A percentile compares a stretch with the other conserved stretches of the same genome.
Evolutionary conservation across 495 filamentous ascomycete species (phyloP).

Genomic region (Neurospora tetraspora): DNA sequence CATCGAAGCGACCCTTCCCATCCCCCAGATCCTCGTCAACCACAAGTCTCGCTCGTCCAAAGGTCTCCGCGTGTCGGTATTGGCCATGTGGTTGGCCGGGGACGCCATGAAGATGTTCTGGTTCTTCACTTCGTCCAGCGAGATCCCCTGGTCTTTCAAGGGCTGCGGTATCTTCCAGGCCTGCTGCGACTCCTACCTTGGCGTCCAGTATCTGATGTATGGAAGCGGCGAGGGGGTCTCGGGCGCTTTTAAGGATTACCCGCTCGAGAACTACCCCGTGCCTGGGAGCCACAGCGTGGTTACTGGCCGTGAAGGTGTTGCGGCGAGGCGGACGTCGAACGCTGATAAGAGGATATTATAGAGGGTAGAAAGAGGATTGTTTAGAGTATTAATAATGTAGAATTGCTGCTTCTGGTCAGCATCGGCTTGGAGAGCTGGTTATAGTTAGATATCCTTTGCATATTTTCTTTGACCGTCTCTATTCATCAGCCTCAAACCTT

Average conservation of each 20-base stretch:
- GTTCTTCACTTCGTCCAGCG: conserved; percentile 64
- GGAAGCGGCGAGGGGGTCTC: conserved; percentile 39
- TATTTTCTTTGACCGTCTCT: background rate
- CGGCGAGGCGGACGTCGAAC: conserved; percentile 28
- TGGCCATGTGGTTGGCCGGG: conserved; percentile 80
- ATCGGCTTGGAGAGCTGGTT: background rate
- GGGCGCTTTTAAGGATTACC: conserved; percentile 13
- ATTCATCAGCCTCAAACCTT: background rate
- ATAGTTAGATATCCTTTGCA: background rate
- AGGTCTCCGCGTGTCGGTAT: conserved; percentile 79
- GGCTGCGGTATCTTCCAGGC: conserved; percentile 89
- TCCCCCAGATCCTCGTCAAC: conserved; percentile 84
- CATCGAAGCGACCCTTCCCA: conserved; percentile 78
- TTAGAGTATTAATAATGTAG: background rate
- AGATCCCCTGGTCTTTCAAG: conserved; percentile 84
- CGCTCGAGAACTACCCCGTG: conserved; percentile 6
- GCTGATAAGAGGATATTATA: conserved; percentile 23
- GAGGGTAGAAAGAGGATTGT: background rate
- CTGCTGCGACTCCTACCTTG: conserved; percentile 70
- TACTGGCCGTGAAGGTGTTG: background rate
- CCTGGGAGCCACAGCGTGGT: background rate
- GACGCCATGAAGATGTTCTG: conserved; percentile 95
- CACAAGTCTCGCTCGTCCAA: conserved; percentile 68
- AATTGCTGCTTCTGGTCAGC: background rate
- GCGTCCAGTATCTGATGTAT: conserved; percentile 78